Evolutionary conservation across 257 asterid genomes (phyloP).

Genomic region (Solanum phureja): DNA sequence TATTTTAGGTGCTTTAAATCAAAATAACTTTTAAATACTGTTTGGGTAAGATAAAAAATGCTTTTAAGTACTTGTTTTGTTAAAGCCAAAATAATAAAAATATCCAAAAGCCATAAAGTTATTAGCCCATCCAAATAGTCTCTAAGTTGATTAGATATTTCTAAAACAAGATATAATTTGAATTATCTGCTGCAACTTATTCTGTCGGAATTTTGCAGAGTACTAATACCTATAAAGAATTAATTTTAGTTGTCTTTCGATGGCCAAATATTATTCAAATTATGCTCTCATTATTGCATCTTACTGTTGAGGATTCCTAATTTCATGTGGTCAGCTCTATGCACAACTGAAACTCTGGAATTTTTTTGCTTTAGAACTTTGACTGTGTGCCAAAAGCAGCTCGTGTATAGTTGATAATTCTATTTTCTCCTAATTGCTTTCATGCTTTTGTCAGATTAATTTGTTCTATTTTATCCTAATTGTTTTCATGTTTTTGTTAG

Average conservation of each 20-base stretch:
- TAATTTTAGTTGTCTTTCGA: too few relatives aligned
- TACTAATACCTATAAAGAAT: too few relatives aligned
- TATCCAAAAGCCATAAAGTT: neutral
- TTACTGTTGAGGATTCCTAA: neutral
- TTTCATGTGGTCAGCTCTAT: neutral
- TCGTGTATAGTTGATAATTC: neutral
- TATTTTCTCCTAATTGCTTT: slow-evolving; percentile 5
- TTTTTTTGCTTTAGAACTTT: neutral
- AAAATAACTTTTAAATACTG: neutral
- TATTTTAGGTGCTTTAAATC: neutral
- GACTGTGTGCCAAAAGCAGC: neutral
- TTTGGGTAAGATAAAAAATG: neutral
- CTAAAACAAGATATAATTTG: neutral
- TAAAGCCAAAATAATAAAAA: neutral
- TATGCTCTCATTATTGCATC: neutral
- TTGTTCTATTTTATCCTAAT: slow-evolving; percentile 32
- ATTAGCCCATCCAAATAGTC: neutral
- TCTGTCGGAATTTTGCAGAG: too few relatives aligned
- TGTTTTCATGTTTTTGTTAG: slow-evolving; percentile 28
- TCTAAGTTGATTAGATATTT: neutral
- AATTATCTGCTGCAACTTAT: neutral
- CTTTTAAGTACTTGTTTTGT: neutral
- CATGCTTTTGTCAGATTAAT: slow-evolving; percentile 53
- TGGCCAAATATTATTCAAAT: neutral
- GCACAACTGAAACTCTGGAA: neutral